Conservation (phyloP, 805 yeast species). For the Candida maltosa region DNA sequence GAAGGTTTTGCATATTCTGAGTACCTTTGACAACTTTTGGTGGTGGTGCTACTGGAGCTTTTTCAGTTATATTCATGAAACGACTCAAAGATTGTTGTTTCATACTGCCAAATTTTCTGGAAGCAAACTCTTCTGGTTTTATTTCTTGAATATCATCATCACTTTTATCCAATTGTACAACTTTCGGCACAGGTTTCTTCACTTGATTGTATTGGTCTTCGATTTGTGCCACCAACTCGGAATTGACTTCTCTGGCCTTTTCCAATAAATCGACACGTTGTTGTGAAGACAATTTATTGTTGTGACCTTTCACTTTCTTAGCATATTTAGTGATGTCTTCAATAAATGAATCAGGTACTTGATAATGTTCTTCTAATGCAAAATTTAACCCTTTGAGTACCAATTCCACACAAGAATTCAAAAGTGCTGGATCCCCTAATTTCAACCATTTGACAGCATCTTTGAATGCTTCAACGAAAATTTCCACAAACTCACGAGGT, state of each 20-base stretch:
- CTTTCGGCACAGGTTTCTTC: conserved; percentile 8
- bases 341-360: conserved; percentile 51
- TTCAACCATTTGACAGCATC: conserved; percentile 78
- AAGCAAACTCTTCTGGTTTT: not conserved
- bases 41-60: conserved; percentile 34
- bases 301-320: conserved; percentile 60
- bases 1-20: conserved; percentile 29
- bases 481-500: conserved; percentile 36
- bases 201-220: conserved; percentile 35
- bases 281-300: conserved; percentile 64
- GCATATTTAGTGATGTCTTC: conserved; percentile 62
- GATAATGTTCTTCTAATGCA: conserved; percentile 52
- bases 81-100: conserved; percentile 34
- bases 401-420: conserved; percentile 68
- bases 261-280: conserved; percentile 64
- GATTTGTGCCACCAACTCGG: conserved; percentile 50
- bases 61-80: conserved; percentile 30
- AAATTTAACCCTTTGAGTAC: conserved; percentile 65
- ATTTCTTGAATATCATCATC: conserved; percentile 2
- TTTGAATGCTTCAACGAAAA: conserved; percentile 60
- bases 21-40: conserved; percentile 23
- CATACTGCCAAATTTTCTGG: conserved; percentile 10
- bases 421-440: conserved; percentile 72
- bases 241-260: conserved; percentile 56
- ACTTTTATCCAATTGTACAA: conserved; percentile 13